Evolutionary conservation across 148 eudicot species (phyloP).

Genomic region (Bassia scoparia): DNA sequence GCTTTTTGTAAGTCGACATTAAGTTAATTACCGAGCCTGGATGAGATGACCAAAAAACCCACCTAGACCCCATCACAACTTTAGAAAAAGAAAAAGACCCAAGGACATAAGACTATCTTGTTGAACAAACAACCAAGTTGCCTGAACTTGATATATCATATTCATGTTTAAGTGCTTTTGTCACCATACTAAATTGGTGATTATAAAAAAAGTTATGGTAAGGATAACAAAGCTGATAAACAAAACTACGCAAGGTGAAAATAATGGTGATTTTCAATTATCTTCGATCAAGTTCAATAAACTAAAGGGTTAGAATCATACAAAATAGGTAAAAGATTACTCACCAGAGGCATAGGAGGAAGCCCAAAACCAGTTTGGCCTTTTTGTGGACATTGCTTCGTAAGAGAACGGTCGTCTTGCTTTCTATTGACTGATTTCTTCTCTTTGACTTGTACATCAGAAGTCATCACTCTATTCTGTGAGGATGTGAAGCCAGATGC

Average conservation of each 20-base stretch:
- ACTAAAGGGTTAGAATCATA: neutral
- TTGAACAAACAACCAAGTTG: too few relatives aligned
- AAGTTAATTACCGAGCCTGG: neutral
- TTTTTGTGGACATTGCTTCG: neutral
- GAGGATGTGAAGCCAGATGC: slow-evolving; percentile 18
- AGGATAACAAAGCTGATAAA: neutral
- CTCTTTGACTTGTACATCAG: slow-evolving; percentile 18
- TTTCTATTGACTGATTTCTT: slow-evolving; percentile 18
- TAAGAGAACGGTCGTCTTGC: neutral
- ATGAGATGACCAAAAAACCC: neutral
- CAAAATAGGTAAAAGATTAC: neutral
- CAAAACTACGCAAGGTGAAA: neutral
- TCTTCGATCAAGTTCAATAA: neutral
- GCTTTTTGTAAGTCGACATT: neutral
- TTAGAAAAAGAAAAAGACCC: too few relatives aligned
- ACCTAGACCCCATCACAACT: too few relatives aligned
- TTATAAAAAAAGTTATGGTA: too few relatives aligned
- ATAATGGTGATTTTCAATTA: neutral
- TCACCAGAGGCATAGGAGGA: slow-evolving; percentile 16
- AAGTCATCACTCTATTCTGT: slow-evolving; percentile 13
- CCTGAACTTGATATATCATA: too few relatives aligned
- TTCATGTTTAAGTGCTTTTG: too few relatives aligned
- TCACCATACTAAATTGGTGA: neutral
- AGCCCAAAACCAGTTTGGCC: slow-evolving; percentile 1
- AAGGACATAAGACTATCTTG: too few relatives aligned